Evolutionary conservation across 768 basidiomycete species (phyloP), one percentile per base, ranked within the genome.

Genomic region (Leccinum broughii): DNA sequence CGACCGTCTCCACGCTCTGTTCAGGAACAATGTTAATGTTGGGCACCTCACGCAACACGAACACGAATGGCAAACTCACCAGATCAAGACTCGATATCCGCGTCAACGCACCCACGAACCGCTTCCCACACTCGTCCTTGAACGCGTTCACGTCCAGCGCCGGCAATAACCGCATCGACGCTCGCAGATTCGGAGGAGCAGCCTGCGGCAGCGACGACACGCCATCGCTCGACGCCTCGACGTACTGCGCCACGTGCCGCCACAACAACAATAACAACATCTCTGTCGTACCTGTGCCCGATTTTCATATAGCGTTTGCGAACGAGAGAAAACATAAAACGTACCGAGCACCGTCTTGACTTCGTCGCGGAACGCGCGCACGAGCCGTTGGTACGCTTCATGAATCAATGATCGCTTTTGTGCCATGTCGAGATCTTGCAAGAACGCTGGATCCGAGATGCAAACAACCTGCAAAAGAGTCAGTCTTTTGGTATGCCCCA

Each of bases 201-300:
- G 14, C 37, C 1, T 41, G 39, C 8, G 15, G 6, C 17, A 35
- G 59, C 14, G 62, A 55, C 15, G 64, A 55, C 10, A 39, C 54
- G 1, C 54, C 9, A 70, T 77, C 52, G 22, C 14, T 15, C 11
- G 48, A 22, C 65, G 75, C 64, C 70, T 73, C 68, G 41, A 79
- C 71, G 72, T 89, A 95, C 68, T 86, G 85, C 14, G 83, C 79
- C 30, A 92, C 68, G 67, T 95, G 94, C 15, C 92, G 81, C 89
- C 90, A 93, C 10, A 93, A 76, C 20, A 95, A 79, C 17, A 95
- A 78, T 8, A 95, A 78, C 6, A 90, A 71, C 84, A 93, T 89
- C 73, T 95, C 94, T 54, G 85, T 75, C 15, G 87, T 83, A 58
- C 82, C 90, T 90, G 30, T 2, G 3, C 15, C 51, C 51, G 11